Base-by-base conservation (phyloP, 1,284 basidiomycete species). In the Pholiota adiposa region DNA sequence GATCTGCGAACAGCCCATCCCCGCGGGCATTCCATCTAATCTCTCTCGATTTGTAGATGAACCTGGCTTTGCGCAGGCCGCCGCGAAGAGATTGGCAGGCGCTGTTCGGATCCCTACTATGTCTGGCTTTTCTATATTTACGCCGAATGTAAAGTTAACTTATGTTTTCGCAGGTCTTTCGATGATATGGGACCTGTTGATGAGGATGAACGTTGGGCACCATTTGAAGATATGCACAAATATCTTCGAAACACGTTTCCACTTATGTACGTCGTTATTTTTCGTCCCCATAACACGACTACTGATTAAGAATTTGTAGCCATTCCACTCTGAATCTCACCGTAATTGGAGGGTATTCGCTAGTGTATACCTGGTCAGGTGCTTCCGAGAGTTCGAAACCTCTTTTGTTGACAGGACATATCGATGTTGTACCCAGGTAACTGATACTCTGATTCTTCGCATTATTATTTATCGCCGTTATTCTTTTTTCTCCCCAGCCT, bases 301-400 rank as follows among this genome's bases (percentile, higher is more conserved):
- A 31, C 29, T 50, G 36, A 50, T 50, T 8, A 41, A 18, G 31
- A 25, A 34, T 31, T 31, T 18, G 8, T 25, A 87, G 85, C 1
- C 85, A 89, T 65, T 65, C 80, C 19, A 75, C 75, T 16, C 75
- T 88, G 3, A 72, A 78, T 27, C 68, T 86, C 53, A 83, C 80
- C 1, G 81, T 83, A 61, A 83, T 92, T 61, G 86, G 88, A 66
- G 83, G 84, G 0, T 86, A 86, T 60, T 90, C 85, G 0, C 71
- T 92, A 16, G 76, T 92, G 0, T 90, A 83, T 66, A 81, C 82
- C 11, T 89, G 87, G 83, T 70, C 77, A 41, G 91, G 90, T 40
- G 79, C 79, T 0, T 78, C 88, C 60, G 48, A 69, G 1, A 70
- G 73, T 5, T 75, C 90, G 61, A 88, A 90, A 70, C 90, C 90